phyloP scores from a whole-genome alignment of 2,329 filamentous ascomycete genomes.

The Nannizziopsis arthrosporioides region DNA sequence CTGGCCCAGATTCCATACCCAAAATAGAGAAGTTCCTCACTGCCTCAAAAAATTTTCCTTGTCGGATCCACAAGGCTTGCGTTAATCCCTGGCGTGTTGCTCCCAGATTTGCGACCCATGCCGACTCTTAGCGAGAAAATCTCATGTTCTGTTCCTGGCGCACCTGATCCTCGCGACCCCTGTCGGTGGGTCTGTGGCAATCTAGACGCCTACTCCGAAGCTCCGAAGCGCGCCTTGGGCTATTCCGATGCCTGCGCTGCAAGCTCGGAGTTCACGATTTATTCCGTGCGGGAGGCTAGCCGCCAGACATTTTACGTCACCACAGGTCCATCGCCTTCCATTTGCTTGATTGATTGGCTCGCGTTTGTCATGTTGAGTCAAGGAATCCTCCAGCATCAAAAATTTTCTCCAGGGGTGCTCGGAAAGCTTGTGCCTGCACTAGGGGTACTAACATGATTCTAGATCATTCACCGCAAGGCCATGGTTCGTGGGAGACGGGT shows the following conservation, averaged over 20 bases:
- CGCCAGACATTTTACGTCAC: neutral
- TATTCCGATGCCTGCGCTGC: conserved; percentile 7
- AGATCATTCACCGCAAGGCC: conserved; percentile 5
- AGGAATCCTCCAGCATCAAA: neutral
- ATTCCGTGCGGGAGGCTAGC: conserved; percentile 7
- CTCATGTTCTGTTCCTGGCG: too few species aligned
- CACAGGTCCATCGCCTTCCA: neutral
- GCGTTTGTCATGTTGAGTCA: conserved; percentile 3
- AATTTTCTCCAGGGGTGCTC: neutral
- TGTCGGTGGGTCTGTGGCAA: neutral
- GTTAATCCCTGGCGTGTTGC: neutral
- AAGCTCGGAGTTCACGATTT: neutral
- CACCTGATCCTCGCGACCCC: too few species aligned
- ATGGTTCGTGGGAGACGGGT: neutral
- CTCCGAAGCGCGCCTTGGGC: neutral
- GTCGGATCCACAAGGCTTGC: conserved; percentile 6
- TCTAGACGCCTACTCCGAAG: conserved; percentile 9
- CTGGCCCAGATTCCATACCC: neutral
- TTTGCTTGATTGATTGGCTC: conserved; percentile 3
- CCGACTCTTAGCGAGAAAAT: neutral
- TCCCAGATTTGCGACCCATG: neutral
- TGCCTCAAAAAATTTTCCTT: conserved; percentile 5
- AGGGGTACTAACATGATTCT: conserved; percentile 1
- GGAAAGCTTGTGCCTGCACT: neutral
- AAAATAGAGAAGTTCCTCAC: too few species aligned